phyloP scores from a whole-genome alignment of 208 protist genomes.

The Sergeia podlipaevii region DNA sequence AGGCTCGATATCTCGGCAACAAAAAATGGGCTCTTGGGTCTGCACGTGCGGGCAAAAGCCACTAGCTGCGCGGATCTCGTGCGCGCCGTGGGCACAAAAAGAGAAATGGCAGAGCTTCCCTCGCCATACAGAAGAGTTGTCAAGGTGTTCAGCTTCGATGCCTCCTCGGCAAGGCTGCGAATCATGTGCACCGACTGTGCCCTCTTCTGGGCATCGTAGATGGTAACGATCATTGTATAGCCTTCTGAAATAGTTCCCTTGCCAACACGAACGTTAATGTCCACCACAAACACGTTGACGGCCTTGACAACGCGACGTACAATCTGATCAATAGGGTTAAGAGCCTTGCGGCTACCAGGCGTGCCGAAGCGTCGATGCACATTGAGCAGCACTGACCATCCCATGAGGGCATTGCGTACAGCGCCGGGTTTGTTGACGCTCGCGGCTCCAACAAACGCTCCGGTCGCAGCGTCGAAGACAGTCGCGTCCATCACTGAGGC shows the following conservation, averaged over 20 bases:
- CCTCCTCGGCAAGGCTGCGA: conserved; percentile 82
- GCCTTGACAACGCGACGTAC: conserved; percentile 86
- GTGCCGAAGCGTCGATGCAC: conserved; percentile 87
- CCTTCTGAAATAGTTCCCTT: conserved; percentile 86
- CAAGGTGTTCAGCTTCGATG: conserved; percentile 73
- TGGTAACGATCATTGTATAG: conserved; percentile 90
- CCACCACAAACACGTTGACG: conserved; percentile 89
- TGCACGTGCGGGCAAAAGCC: conserved; percentile 83
- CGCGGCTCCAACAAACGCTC: conserved; percentile 27
- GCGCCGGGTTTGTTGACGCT: conserved; percentile 17
- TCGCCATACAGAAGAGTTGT: conserved; percentile 88
- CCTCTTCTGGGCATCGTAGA: conserved; percentile 84
- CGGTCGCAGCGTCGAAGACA: conserved; percentile 50
- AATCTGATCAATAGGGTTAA: conserved; percentile 86
- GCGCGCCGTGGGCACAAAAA: conserved; percentile 81
- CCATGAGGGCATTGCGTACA: conserved; percentile 53
- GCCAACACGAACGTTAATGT: conserved; percentile 85
- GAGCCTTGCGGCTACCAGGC: conserved; percentile 71
- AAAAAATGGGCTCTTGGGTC: conserved; percentile 91
- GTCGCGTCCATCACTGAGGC: conserved; percentile 31
- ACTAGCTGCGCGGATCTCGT: conserved; percentile 77
- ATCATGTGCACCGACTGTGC: conserved; percentile 85
- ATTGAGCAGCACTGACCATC: conserved; percentile 75
- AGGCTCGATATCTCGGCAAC: conserved; percentile 77
- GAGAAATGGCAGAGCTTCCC: conserved; percentile 83